phyloP scores from a whole-genome alignment of 192 early-diverging fungal species.

The Podila minutissima region DNA sequence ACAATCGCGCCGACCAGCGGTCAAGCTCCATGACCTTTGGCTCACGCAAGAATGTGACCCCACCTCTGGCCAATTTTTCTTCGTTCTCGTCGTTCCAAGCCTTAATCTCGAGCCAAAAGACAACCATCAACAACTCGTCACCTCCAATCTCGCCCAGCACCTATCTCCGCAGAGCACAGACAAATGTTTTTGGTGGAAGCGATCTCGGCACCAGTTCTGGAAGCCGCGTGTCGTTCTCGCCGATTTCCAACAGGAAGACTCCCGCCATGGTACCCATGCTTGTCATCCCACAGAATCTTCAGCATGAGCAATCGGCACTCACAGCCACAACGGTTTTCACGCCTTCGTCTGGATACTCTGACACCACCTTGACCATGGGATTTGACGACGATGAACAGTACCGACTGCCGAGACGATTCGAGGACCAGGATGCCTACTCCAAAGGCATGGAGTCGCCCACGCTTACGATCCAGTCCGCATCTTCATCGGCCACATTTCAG shows the following conservation, averaged over 20 bases:
- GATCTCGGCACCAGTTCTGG: neutral
- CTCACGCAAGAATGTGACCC: neutral
- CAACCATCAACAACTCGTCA: neutral
- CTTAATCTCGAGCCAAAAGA: neutral
- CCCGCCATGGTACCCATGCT: conserved; percentile 35
- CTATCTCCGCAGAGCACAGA: conserved; percentile 20
- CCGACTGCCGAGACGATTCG: too few species aligned
- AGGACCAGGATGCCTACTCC: too few species aligned
- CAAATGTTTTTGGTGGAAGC: neutral
- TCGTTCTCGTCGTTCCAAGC: conserved; percentile 13
- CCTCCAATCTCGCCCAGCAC: conserved; percentile 8
- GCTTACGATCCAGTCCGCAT: too few species aligned
- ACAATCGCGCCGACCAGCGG: neutral
- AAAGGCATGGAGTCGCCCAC: too few species aligned
- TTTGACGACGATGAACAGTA: too few species aligned
- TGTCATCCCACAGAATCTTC: conserved; percentile 12
- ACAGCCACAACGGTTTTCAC: conserved; percentile 16
- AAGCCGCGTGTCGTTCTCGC: conserved; percentile 7
- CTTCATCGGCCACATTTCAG: too few species aligned
- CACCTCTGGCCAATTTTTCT: neutral
- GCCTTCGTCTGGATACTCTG: neutral
- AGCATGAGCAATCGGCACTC: neutral
- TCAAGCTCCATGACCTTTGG: conserved; percentile 23
- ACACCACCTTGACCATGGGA: conserved; percentile 3
- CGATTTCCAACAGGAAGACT: conserved; percentile 9